Base-by-base conservation (phyloP, 352 stramenopile species). In the Phytophthora foliorum region DNA sequence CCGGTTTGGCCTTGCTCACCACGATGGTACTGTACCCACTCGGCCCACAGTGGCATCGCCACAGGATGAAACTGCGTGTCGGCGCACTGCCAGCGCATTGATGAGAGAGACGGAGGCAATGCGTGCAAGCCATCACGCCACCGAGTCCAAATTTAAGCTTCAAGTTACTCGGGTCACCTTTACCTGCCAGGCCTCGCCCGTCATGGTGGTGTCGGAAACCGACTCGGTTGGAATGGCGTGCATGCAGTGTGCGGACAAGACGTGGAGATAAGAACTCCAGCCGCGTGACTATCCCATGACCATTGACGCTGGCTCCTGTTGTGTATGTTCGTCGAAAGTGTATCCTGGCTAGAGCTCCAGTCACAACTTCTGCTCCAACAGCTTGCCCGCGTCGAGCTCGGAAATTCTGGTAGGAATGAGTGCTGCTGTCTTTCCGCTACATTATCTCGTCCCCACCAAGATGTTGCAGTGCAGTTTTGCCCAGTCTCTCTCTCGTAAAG, bases 191-290 rank as follows among this genome's bases (percentile, higher is more conserved):
- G 38, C 17, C 17, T 44, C 6, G 4, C 5, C 4, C 29, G 29
- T 3, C 4, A 32, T 34, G 29, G 29, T 8, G 5, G 27, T 31
- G 4, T 31, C 27, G 2, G n/a, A n/a, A n/a, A n/a, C n/a, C n/a
- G n/a, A n/a, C n/a, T n/a, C n/a, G n/a, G n/a, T n/a, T n/a, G n/a
- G n/a, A n/a, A n/a, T n/a, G n/a, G n/a, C n/a, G n/a, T n/a, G n/a
- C n/a, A n/a, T n/a, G n/a, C n/a, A n/a, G n/a, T n/a, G 19, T 54
- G 60, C 52, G 60, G 60, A 68, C 60, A 62, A 71, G 55, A 51
- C 24, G 55, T 24, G 31, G 13, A 19, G 49, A 67, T 73, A 73
- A 73, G 57, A 73, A 29, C 36, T 38, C 44, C 24, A 59, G 13
- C 16, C 27, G 41, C 19, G 21, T 6, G 49, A 57, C 44, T 67